phyloP scores from a whole-genome alignment of 2,329 filamentous ascomycete genomes.

The Neoascochyta sp. region DNA sequence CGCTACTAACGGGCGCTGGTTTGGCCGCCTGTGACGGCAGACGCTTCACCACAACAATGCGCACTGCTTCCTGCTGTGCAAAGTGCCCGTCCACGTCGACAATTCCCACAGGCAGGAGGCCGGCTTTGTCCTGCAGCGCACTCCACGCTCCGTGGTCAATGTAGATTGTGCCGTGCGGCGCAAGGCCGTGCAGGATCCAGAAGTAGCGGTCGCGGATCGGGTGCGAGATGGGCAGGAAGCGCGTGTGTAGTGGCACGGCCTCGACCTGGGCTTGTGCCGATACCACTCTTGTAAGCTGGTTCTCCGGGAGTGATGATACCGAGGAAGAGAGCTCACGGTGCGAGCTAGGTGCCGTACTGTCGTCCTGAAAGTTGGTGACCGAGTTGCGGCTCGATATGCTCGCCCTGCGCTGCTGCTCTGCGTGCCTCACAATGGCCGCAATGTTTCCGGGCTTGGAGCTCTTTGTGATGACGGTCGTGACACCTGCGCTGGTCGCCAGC shows the following conservation, averaged over 20 bases:
- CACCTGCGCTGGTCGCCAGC: slow-evolving; percentile 87
- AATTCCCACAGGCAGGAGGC: slow-evolving; percentile 85
- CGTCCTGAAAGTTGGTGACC: slow-evolving; percentile 28
- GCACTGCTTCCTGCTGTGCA: slow-evolving; percentile 86
- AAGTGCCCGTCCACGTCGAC: slow-evolving; percentile 86
- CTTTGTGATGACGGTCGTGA: slow-evolving; percentile 91
- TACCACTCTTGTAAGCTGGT: slow-evolving; percentile 11
- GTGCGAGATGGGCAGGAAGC: slow-evolving; percentile 79
- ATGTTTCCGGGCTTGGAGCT: slow-evolving; percentile 95
- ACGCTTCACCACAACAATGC: slow-evolving; percentile 73
- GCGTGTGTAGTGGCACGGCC: slow-evolving; percentile 69
- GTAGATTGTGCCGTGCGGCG: slow-evolving; percentile 84
- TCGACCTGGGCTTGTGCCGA: slow-evolving; percentile 22
- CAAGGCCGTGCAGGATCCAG: slow-evolving; percentile 91
- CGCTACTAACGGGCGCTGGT: too few relatives aligned
- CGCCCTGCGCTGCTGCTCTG: slow-evolving; percentile 58
- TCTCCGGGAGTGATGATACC: slow-evolving; percentile 22
- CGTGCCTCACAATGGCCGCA: slow-evolving; percentile 75
- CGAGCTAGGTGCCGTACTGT: slow-evolving; percentile 16
- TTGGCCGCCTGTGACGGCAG: too few relatives aligned
- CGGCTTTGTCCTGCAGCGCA: slow-evolving; percentile 78
- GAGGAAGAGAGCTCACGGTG: slow-evolving; percentile 22
- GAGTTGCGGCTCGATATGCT: slow-evolving; percentile 28
- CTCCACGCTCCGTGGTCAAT: slow-evolving; percentile 86
- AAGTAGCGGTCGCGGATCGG: slow-evolving; percentile 93